Evolutionary conservation across 345 rosid species (phyloP).

Genomic region (Anastatica hierochuntica): DNA sequence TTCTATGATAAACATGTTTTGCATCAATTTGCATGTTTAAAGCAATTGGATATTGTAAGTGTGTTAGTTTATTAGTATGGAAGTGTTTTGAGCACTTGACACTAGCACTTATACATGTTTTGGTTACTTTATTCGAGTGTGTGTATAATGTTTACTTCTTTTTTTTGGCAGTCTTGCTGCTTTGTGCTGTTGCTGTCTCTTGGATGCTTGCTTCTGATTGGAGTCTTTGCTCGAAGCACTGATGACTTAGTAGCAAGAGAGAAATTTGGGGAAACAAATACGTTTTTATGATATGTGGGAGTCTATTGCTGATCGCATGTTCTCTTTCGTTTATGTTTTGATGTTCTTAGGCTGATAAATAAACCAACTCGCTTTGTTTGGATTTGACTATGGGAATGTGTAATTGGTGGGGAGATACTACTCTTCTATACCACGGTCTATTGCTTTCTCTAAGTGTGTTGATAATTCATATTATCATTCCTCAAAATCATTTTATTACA

Average conservation of each 20-base stretch:
- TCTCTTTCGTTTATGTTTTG: slow-evolving; percentile 13
- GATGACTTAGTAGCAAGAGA: not conserved
- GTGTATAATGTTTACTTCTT: not conserved
- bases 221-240: not conserved
- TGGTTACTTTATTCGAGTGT: not conserved
- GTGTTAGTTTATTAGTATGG: not conserved
- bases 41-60: not conserved
- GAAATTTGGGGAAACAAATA: not conserved
- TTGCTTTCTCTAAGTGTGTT: not conserved
- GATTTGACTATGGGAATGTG: slow-evolving; percentile 24
- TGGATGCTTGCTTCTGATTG: slow-evolving; percentile 36
- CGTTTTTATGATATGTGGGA: not conserved
- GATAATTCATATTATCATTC: not conserved
- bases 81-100: not conserved
- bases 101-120: not conserved
- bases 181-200: slow-evolving; percentile 25
- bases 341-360: not conserved
- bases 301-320: not conserved
- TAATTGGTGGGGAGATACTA: slow-evolving; percentile 8
- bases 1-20: too few relatives aligned
- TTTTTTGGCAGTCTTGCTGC: slow-evolving; percentile 52
- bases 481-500: not conserved
- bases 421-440: slow-evolving; percentile 4
- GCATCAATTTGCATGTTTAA: not conserved
- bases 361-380: slow-evolving; percentile 5